Evolutionary conservation across 176 grass and related monocot species (phyloP), one percentile per base, ranked within the genome.

Genomic region (Ananas comosus): DNA sequence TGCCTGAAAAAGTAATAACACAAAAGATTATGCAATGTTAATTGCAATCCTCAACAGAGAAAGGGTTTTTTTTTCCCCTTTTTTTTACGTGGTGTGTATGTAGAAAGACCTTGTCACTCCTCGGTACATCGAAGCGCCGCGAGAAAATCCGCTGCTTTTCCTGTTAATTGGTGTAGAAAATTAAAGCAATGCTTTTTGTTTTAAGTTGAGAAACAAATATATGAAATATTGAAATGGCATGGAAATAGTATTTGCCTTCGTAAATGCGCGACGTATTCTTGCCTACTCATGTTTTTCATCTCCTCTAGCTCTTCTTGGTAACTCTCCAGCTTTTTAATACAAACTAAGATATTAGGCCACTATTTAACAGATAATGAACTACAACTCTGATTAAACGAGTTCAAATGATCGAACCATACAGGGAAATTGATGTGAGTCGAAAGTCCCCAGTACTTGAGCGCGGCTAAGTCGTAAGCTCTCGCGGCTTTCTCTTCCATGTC

Each of bases 81-180:
- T 42, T 42, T 42, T 42, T 42, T 7, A 0, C 4, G 29, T 0
- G 33, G 33, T 42, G 33, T 42, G 4, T 42, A 42, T 22, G 4
- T 22, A 9, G 8, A 61, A 19, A 22, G n/a, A 91, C 94, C 94
- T 99, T 65, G 94, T 99, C 49, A 99, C 94, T 22, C 94, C 94
- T 59, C 94, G 74, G 66, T 99, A 99, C 66, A 99, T 99, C 3
- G 94, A 99, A 67, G 87, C 94, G 9, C 94, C 94, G 27, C 94
- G 84, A 49, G 94, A 99, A 83, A 99, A 99, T 17, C 94, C 94
- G 67, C 94, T 99, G 66, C 94, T 99, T 86, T 86, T 88, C 82
- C 94, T 99, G 79, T 12, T 42, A 69, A 42, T 42, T 42, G 33
- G 33, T 1, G 33, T 9, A 11, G 13, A 16, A 12, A 76, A 48